Base-by-base conservation (phyloP, 2,329 filamentous ascomycete species). In the Nothopassalora personata region DNA sequence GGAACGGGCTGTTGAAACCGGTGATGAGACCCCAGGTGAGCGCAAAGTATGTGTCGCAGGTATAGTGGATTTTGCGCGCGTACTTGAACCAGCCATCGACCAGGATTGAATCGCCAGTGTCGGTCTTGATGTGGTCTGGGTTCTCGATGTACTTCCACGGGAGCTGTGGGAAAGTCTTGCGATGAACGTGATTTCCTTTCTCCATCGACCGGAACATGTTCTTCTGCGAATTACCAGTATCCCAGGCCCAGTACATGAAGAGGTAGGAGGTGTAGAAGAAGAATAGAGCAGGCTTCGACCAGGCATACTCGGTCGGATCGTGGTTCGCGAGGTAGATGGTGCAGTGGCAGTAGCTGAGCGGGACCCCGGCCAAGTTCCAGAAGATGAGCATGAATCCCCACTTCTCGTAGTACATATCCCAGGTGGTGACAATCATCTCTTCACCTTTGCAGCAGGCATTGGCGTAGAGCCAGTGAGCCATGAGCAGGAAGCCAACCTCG, bases 371-470 rank as follows among this genome's bases (percentile, higher is more conserved):
- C 73, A 96, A 80, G 76, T 96, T 96, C 91, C 91, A 96, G 84
- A 96, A 96, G 75, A 95, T 95, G 66, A 96, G 84, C 91, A 96
- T 96, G 80, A 96, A 96, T 54, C 91, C 91, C 85, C 90, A 92
- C 78, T 96, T 96, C 81, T 96, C 91, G 69, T 91, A 93, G 80
- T 95, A 96, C 88, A 96, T 96, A 70, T 96, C 91, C 86, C 91
- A 96, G 53, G 90, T 94, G 8, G 89, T 89, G 60, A 91, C 83
- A 74, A 96, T 96, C 72, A 91, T 84, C 76, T 96, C 90, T 76
- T 96, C 91, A 51, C 89, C 92, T 79, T 96, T 96, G 67, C 87
- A 86, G 79, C 91, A 96, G 55, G 91, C 91, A 74, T 95, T 94
- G 71, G 91, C 90, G 70, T 96, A 96, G 49, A 96, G 82, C 76